These are phyloP conservation scores for Penicillium fimorum DNA, from an alignment of 495 filamentous ascomycete genomes.

Conservation along the genomic window DNA sequence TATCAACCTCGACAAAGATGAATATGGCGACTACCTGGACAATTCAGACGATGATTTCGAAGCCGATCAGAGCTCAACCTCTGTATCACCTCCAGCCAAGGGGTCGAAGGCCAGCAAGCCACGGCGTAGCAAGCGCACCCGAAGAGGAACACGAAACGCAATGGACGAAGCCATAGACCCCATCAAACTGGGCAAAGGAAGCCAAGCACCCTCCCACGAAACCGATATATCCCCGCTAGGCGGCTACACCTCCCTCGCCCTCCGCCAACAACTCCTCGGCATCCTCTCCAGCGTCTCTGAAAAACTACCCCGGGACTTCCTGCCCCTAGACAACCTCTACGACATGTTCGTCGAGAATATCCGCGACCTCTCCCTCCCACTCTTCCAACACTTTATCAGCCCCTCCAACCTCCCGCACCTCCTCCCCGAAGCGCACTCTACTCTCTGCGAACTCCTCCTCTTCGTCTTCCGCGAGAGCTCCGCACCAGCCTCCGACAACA, in stretches of 20 bases:
- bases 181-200: neutral
- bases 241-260: constrained; percentile 56
- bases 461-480: constrained; percentile 58
- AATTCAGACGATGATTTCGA: constrained; percentile 43
- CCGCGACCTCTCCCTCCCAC: constrained; percentile 60
- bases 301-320: constrained; percentile 44
- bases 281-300: constrained; percentile 52
- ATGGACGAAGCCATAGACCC: constrained; percentile 17
- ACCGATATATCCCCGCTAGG: constrained; percentile 40
- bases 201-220: constrained; percentile 8
- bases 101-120: neutral
- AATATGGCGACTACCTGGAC: constrained; percentile 59
- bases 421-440: constrained; percentile 49
- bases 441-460: constrained; percentile 64
- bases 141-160: constrained; percentile 32
- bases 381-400: constrained; percentile 72
- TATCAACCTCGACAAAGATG: constrained; percentile 57
- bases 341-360: constrained; percentile 64
- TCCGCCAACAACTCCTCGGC: constrained; percentile 63
- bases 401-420: constrained; percentile 49
- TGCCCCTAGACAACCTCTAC: constrained; percentile 59
- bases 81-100: constrained; percentile 8
- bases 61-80: constrained; percentile 9
- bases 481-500: constrained; percentile 48
- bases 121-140: constrained; percentile 34